A percentile compares a stretch with the other conserved stretches of the same genome.
These are phyloP conservation scores for Flaveria linearis DNA, from an alignment of 129 eudicot genomes.

Conservation along the genomic window DNA sequence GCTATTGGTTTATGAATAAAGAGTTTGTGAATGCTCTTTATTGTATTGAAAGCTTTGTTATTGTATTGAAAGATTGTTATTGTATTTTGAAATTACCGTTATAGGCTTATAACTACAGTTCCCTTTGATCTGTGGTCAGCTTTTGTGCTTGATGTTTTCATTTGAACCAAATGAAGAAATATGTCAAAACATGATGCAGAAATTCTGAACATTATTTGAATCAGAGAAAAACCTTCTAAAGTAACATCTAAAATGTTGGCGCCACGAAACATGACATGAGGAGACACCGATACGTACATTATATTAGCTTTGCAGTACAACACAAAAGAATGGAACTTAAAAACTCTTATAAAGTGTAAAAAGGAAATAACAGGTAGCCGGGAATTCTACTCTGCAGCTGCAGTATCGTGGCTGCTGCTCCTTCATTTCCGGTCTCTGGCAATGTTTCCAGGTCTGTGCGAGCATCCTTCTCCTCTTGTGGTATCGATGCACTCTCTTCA, in stretches of 20 bases:
- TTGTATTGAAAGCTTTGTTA: not conserved
- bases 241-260: not conserved
- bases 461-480: conserved; percentile 52
- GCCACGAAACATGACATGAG: conserved; percentile 18
- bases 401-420: conserved; percentile 41
- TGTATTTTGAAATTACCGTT: not conserved
- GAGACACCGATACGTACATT: conserved; percentile 12
- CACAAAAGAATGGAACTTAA: conserved; percentile 23
- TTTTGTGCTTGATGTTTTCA: not conserved
- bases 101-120: not conserved
- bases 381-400: conserved; percentile 42
- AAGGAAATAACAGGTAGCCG: not conserved
- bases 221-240: conserved; percentile 7
- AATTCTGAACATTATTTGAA: not conserved
- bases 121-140: not conserved
- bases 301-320: not conserved
- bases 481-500: conserved; percentile 22
- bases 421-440: conserved; percentile 43
- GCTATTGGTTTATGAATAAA: conserved; percentile 10
- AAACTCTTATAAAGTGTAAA: conserved; percentile 8
- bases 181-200: no score
- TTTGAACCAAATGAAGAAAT: not conserved
- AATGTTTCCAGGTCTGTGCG: conserved; percentile 46
- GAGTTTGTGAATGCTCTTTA: conserved; percentile 1
- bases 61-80: not conserved